These are phyloP conservation scores for Stentor roeselii DNA, from an alignment of 73 alveolate species.

Conservation along the genomic window DNA sequence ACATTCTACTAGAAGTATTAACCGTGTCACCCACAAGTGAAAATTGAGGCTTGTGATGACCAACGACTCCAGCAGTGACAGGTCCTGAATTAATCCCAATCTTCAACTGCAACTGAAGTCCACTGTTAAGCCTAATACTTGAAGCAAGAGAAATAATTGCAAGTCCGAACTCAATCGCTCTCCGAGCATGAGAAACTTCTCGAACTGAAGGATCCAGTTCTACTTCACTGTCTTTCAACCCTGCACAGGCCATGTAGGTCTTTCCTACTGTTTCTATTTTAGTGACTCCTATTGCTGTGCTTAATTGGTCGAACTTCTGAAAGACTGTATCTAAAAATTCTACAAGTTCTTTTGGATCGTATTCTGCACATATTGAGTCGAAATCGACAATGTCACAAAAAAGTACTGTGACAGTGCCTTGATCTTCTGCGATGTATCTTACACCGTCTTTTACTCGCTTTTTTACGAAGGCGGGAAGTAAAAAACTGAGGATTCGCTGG, in stretches of 20 bases:
- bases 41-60: slow-evolving; percentile 97
- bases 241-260: slow-evolving; percentile 86
- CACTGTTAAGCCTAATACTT: slow-evolving; percentile 15
- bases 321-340: slow-evolving; percentile 60
- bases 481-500: slow-evolving; percentile 52
- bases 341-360: slow-evolving; percentile 49
- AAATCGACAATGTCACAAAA: slow-evolving; percentile 76
- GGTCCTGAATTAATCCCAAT: slow-evolving; percentile 97
- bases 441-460: slow-evolving; percentile 66
- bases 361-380: slow-evolving; percentile 61
- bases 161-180: slow-evolving; percentile 8
- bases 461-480: slow-evolving; percentile 76
- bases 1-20: slow-evolving; percentile 98
- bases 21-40: slow-evolving; percentile 98
- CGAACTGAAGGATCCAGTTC: slow-evolving; percentile 31
- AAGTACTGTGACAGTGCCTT: slow-evolving; percentile 62
- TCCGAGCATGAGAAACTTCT: slow-evolving; percentile 29
- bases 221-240: slow-evolving; percentile 71
- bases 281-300: slow-evolving; percentile 49
- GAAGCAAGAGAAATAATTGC: background rate
- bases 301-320: slow-evolving; percentile 69
- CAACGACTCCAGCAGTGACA: slow-evolving; percentile 98
- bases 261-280: slow-evolving; percentile 87
- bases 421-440: slow-evolving; percentile 68
- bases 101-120: slow-evolving; percentile 50